phyloP scores from a whole-genome alignment of 257 asterid species.

The Henckelia pumila region DNA sequence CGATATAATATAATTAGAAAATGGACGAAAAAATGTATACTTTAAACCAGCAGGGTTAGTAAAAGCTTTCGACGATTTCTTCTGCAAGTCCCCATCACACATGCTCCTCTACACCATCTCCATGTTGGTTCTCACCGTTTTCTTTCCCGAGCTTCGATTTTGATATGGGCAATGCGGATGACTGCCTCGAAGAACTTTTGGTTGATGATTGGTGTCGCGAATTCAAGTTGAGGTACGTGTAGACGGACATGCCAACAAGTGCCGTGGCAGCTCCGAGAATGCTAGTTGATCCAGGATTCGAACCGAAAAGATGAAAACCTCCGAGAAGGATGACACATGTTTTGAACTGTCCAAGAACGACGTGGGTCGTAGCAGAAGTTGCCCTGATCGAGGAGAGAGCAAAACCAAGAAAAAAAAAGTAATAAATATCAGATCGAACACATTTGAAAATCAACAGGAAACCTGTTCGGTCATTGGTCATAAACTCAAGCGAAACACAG shows the following conservation, averaged over 20 bases:
- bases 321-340: conserved; percentile 92
- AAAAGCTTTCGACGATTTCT: conserved; percentile 7
- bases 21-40: conserved; percentile 13
- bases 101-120: conserved; percentile 53
- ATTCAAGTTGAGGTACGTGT: conserved; percentile 83
- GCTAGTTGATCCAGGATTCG: conserved; percentile 86
- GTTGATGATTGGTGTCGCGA: conserved; percentile 46
- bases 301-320: conserved; percentile 77
- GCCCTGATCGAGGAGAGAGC: conserved; percentile 44
- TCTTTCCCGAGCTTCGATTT: conserved; percentile 84
- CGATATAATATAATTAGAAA: conserved; percentile 12
- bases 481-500: neutral
- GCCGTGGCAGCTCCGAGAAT: conserved; percentile 77
- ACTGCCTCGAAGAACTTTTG: conserved; percentile 39
- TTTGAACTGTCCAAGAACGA: conserved; percentile 95
- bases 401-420: neutral
- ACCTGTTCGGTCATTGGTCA: neutral
- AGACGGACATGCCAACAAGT: conserved; percentile 76
- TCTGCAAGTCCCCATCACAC: conserved; percentile 33
- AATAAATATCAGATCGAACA: neutral
- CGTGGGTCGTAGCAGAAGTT: conserved; percentile 96
- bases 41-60: conserved; percentile 9
- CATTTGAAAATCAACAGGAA: neutral
- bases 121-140: conserved; percentile 42
- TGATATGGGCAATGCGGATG: conserved; percentile 52